Base-by-base conservation (phyloP, 1,284 basidiomycete species). In the Takashimella koratensis region DNA sequence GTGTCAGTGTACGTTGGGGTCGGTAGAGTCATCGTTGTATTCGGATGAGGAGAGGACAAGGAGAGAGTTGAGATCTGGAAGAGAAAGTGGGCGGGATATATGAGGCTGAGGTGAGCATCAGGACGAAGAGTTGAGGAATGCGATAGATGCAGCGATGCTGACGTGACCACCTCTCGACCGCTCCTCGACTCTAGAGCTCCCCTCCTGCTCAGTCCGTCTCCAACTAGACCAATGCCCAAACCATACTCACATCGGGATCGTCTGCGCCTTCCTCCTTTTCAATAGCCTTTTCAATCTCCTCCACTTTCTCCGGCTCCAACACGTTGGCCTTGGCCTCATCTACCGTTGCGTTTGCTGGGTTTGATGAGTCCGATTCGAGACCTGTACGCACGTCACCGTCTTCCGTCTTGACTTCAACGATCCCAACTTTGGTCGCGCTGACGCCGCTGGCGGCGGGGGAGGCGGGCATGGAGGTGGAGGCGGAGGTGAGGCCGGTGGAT, bases 381-480 rank as follows among this genome's bases (percentile, higher is more conserved):
- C 8, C 10, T 36, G 30, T 8, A 36, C 30, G 16, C 30, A 36
- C 57, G 16, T 60, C 52, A 13, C 44, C 57, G 36, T 52, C 53
- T 6, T 40, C 47, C 13, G 52, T 43, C 43, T 63, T 51, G 25
- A 55, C 53, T 16, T 47, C 24, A 4, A 51, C 55, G n/a, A n/a
- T 52, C 40, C 40, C 13, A 45, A 24, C 5, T 44, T 51, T 41
- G 60, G 51, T 12, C 30, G 30, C 8, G 10, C 30, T 36, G 59
- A 55, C 11, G 58, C 52, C 3, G 58, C 10, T 36, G 30, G 30
- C 61, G 12, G 52, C 39, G 4, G 71, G 71, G 1, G 69, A 64
- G 8, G 63, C 54, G 12, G 68, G 61, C 69, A 73, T 70, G 36
- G 70, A 60, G 5, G 66, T 63, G 6, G 66, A 56, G 19, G 62